Evolutionary conservation across 495 filamentous ascomycete genomes (phyloP).

Genomic region (Trichoderma gamsii): DNA sequence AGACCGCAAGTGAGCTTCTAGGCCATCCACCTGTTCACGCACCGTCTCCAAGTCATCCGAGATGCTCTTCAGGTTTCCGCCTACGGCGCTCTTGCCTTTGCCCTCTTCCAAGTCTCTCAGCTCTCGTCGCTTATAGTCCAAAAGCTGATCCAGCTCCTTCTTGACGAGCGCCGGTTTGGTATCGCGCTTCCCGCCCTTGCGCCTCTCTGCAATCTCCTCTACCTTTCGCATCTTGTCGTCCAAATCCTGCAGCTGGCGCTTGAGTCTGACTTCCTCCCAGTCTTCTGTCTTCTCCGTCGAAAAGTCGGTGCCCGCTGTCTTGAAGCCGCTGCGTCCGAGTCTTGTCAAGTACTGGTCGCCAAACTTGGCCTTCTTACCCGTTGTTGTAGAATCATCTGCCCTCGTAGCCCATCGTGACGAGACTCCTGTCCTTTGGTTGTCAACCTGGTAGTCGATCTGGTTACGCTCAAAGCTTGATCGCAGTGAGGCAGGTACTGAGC

Average conservation of each 20-base stretch:
- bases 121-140: constrained; percentile 70
- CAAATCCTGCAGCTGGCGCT: constrained; percentile 82
- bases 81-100: constrained; percentile 56
- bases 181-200: constrained; percentile 52
- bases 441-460: constrained; percentile 90
- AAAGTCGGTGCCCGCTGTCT: constrained; percentile 80
- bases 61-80: constrained; percentile 54
- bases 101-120: constrained; percentile 71
- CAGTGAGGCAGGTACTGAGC: constrained; percentile 84
- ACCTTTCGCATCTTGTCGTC: constrained; percentile 76
- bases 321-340: constrained; percentile 71
- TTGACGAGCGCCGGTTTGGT: constrained; percentile 80
- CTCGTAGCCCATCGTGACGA: constrained; percentile 60
- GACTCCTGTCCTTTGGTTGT: constrained; percentile 54
- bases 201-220: constrained; percentile 56
- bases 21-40: constrained; percentile 65
- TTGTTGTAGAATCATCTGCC: constrained; percentile 64
- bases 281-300: constrained; percentile 66
- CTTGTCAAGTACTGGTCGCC: constrained; percentile 93
- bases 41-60: constrained; percentile 66
- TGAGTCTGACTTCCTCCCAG: constrained; percentile 94
- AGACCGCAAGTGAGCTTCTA: constrained; percentile 58
- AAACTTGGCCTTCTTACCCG: constrained; percentile 90
- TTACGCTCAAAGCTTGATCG: constrained; percentile 88
- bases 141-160: constrained; percentile 81